Evolutionary conservation across 176 grass and related monocot genomes (phyloP).

Genomic region (Carex littledalei): DNA sequence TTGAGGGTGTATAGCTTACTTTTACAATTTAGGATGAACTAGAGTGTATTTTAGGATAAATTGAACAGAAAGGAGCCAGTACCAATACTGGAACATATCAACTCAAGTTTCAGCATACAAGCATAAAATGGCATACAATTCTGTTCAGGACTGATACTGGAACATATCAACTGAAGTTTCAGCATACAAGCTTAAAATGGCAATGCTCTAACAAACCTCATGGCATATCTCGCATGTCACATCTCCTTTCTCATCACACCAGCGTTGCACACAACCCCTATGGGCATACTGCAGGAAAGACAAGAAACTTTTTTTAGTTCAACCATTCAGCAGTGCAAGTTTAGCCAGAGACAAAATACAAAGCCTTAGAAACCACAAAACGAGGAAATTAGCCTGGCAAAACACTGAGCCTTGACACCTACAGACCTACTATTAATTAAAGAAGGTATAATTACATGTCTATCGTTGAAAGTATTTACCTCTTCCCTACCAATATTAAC

Average conservation of each 20-base stretch:
- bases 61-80: background rate
- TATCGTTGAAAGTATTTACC: background rate
- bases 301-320: background rate
- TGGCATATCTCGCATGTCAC: conserved; percentile 95
- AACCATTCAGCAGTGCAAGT: background rate
- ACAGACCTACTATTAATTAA: background rate
- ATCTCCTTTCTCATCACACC: conserved; percentile 99
- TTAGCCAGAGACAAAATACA: background rate
- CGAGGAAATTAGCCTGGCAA: background rate
- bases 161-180: background rate
- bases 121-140: background rate
- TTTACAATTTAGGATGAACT: too few relatives aligned
- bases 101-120: background rate
- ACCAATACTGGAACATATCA: background rate
- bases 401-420: background rate
- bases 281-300: conserved; percentile 81
- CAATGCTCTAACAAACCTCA: conserved; percentile 42
- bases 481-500: background rate
- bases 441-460: background rate
- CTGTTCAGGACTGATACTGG: background rate
- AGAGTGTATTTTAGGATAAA: background rate
- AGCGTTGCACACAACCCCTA: conserved; percentile 88
- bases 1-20: background rate
- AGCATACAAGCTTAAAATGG: background rate
- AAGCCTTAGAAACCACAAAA: background rate